Evolutionary conservation across 1,139 yeast species (phyloP).

Genomic region (Candida mesenterica): DNA sequence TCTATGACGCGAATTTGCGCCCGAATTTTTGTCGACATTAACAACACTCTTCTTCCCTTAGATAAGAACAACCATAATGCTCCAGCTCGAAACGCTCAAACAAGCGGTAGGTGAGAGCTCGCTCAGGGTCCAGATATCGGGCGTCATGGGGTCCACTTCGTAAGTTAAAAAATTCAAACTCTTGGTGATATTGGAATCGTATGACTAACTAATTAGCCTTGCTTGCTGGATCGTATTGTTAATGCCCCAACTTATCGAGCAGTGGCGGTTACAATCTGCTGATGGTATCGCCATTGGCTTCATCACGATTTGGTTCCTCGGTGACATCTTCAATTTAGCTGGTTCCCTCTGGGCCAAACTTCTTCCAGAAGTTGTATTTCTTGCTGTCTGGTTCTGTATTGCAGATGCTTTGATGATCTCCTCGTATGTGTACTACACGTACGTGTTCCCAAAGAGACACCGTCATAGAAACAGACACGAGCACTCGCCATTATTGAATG

Average conservation of each 20-base stretch:
- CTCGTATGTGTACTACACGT: conserved; percentile 59
- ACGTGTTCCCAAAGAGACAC: conserved; percentile 40
- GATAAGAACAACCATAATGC: too few relatives aligned
- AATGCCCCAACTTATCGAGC: conserved; percentile 78
- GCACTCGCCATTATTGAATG: conserved; percentile 8
- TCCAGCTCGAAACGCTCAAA: too few relatives aligned
- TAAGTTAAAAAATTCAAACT: too few relatives aligned
- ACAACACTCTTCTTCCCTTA: too few relatives aligned
- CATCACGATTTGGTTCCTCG: conserved; percentile 68
- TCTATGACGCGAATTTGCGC: too few relatives aligned
- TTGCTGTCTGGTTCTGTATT: conserved; percentile 74
- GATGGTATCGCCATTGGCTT: conserved; percentile 78
- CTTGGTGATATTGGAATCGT: too few relatives aligned
- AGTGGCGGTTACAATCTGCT: conserved; percentile 74
- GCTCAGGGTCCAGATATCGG: conserved; percentile 41
- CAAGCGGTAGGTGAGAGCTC: conserved; percentile 5
- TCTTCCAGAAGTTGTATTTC: conserved; percentile 65
- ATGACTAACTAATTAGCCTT: conserved; percentile 32
- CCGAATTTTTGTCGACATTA: too few relatives aligned
- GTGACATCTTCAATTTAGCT: conserved; percentile 64
- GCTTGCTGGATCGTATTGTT: conserved; percentile 83
- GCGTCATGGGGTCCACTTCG: conserved; percentile 67
- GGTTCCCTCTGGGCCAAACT: conserved; percentile 74
- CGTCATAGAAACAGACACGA: conserved; percentile 12
- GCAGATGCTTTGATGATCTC: conserved; percentile 63